Evolutionary conservation across 2,329 filamentous ascomycete species (phyloP).

Genomic region (Fusarium mundagurra): DNA sequence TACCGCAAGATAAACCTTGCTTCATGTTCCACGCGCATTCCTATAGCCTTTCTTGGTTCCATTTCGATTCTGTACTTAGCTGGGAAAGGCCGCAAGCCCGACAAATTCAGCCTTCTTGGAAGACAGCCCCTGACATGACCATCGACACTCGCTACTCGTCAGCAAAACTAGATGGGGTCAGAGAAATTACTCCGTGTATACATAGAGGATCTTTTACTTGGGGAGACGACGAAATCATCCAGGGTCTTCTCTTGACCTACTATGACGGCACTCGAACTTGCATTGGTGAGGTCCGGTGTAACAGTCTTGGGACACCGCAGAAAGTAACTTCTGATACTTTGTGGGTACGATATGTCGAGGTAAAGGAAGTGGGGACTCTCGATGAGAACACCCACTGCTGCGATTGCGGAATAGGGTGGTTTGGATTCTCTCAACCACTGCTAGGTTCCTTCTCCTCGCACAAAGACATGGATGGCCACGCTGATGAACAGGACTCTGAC

Average conservation of each 20-base stretch:
- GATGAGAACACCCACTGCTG: no score
- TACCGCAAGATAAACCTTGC: background rate
- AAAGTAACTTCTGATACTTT: no score
- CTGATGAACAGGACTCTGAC: no score
- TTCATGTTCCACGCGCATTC: background rate
- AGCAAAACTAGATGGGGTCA: background rate
- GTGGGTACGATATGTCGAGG: no score
- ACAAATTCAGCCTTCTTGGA: background rate
- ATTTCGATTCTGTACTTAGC: background rate
- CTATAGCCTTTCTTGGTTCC: background rate
- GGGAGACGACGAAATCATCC: background rate
- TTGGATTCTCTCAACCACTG: no score
- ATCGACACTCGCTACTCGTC: background rate
- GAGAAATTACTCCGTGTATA: background rate
- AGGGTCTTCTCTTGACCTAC: background rate
- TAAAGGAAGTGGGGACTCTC: no score
- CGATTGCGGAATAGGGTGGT: no score
- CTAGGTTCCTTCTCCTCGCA: no score
- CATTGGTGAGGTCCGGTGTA: background rate
- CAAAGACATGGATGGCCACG: no score
- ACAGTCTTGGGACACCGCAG: no score
- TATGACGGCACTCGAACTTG: background rate
- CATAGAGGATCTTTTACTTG: rapidly evolving
- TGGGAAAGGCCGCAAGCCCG: background rate
- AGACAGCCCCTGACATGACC: background rate